Evolutionary conservation across 768 basidiomycete species (phyloP), one percentile per base, ranked within the genome.

Genomic region (Termitomyces sp.): DNA sequence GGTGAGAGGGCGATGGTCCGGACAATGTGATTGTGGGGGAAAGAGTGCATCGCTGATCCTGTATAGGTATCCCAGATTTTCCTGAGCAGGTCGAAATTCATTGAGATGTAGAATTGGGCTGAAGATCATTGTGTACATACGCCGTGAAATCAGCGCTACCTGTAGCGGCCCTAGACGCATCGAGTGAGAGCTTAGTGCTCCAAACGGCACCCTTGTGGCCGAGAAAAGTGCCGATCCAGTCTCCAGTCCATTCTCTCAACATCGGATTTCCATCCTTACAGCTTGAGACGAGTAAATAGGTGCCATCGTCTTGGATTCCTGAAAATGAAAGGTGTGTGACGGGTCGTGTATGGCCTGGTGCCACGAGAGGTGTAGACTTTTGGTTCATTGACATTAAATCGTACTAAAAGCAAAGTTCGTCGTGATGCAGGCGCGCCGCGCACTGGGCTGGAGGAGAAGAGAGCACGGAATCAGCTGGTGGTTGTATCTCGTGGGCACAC

Each of bases 241-340:
- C 97, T 34, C 96, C 96, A 54, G 92, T 91, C 95, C 95, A 96
- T 67, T 94, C 89, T 67, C 94, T 84, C 63, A 97, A 76, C 92
- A 96, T 95, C 44, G 94, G 95, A 65, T 94, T 98, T 34, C 97
- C 97, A 79, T 98, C 97, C 74, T 98, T 99, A 79, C 97, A 98
- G 64, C 91, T 90, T 56, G 95, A 98, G 66, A 98, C 89, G 60
- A 99, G 81, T 60, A 98, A 76, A 72, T 88, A 98, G 43, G 86
- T 84, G 60, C 84, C 82, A 72, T 98, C 95, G 23, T 92, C 81
- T 67, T 92, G 84, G 61, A 91, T 80, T 14, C 84, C 75, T 23
- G 94, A 95, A 76, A 97, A 98, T 54, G 93, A 92, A 60, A 98
- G 86, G 69, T 97, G 92, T 32, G 91, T 93, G 64, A 98, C 91